Base-by-base conservation (phyloP, 331 rosid genomes). In the Saraca asoca region DNA sequence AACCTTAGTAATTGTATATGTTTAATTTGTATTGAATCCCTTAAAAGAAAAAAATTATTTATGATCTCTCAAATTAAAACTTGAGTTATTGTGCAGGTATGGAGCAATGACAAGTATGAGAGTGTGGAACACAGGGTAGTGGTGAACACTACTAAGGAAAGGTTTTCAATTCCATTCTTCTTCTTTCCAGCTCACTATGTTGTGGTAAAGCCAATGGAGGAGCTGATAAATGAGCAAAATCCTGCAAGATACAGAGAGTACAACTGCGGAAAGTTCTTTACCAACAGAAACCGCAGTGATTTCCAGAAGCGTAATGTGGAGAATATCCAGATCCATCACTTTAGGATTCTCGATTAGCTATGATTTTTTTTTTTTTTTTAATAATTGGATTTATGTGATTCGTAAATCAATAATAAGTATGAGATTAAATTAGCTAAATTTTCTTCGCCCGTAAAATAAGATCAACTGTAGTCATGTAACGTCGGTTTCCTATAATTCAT, bases 71-170 rank as follows among this genome's bases (percentile, higher is more conserved):
- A n/a, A n/a, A n/a, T n/a, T n/a, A n/a, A n/a, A n/a, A n/a, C n/a
- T n/a, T n/a, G n/a, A n/a, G 12, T 14, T 9, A 7, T 29, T 68
- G 49, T 66, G 41, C 58, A 91, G 97, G 97, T 91, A 57, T 91
- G 96, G 98, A 88, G 92, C 85, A 91, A 89, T 79, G 92, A 83
- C 53, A 85, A 70, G 73, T 91, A 89, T 56, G 82, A 89, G 77
- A 89, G 92, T 55, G 90, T 80, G 71, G 96, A 91, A 74, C 98
- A 91, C 71, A 82, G 96, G 51, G 98, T 82, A 77, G 95, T 85
- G 58, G 95, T 87, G 79, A 89, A 91, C 64, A 67, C 69, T n/a
- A 64, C 39, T 29, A 91, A 41, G 76, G 95, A 73, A 48, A 87
- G 98, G 78, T 48, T 81, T 72, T 91, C 96, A 0, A 9, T 85